Base-by-base conservation (phyloP, 1,284 basidiomycete genomes). In the Melampsora americana region DNA sequence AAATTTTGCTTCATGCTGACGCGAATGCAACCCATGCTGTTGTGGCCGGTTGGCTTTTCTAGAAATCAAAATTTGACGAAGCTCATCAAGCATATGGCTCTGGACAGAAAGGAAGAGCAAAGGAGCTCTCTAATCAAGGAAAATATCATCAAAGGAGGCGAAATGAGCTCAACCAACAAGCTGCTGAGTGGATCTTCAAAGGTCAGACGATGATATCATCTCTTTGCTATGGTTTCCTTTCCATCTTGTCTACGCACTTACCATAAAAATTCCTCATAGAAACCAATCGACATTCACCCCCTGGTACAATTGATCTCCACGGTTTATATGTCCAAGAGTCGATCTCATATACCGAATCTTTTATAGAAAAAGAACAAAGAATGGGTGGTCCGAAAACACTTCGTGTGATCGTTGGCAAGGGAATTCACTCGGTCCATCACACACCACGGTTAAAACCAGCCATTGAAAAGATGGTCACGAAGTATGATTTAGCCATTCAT, bases 401-500 rank as follows among this genome's bases (percentile, higher is more conserved):
- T n/a, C 50, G 53, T 18, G 60, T 77, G 35, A 78, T 78, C n/a
- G 69, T 77, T 85, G 89, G 89, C 7, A 92, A 93, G 83, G 95
- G 95, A 16, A 85, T 95, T 26, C 95, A 99, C 83, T 95, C 92
- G 32, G 84, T 87, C 66, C 87, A 88, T 35, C 89, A 90, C 72
- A 86, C 89, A 16, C 90, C 92, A 0, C 96, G 96, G 84, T 88
- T 98, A 82, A 95, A 92, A 82, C 95, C 95, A 26, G 95, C 94
- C 3, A 90, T 99, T 66, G 91, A 92, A 82, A 89, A 91, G 66
- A 84, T 97, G 48, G 46, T 46, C 44, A 53, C 23, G 77, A 92
- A 90, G 80, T 88, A 93, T 83, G 86, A 88, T 77, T 85, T 95
- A 16, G 85, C 87, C 0, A 92, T 92, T 2, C 85, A 90, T 77